These are phyloP conservation scores for Pythium rishiriense DNA, from an alignment of 352 stramenopile species.

Conservation along the genomic window DNA sequence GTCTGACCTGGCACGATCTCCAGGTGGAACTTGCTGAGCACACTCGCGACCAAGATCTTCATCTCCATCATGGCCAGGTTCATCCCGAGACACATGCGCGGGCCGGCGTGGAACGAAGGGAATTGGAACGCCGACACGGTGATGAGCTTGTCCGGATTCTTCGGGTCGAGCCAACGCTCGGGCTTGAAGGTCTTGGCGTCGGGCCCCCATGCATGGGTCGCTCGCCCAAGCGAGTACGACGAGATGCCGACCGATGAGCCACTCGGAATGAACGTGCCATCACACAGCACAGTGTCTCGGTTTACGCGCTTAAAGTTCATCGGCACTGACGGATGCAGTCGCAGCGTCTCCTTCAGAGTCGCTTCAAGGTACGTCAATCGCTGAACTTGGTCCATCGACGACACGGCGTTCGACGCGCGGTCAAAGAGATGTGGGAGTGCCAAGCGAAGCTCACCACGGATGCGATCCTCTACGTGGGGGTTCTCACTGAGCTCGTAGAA, in stretches of 20 bases:
- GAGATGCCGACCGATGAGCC: constrained; percentile 30
- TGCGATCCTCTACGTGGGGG: constrained; percentile 30
- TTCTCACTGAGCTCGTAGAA: constrained; percentile 46
- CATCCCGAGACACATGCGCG: constrained; percentile 44
- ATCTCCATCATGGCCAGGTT: constrained; percentile 53
- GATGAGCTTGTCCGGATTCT: constrained; percentile 21
- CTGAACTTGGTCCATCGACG: constrained; percentile 22
- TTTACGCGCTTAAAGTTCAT: constrained; percentile 33
- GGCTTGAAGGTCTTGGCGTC: constrained; percentile 35
- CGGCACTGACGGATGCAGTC: constrained; percentile 43
- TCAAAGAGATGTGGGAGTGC: constrained; percentile 2
- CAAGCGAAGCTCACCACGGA: constrained; percentile 23
- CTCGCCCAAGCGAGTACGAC: constrained; percentile 35
- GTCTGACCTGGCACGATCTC: constrained; percentile 17
- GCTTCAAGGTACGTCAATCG: constrained; percentile 29
- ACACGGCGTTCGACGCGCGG: neutral
- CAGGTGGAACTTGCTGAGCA: constrained; percentile 44
- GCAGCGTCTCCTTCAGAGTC: constrained; percentile 37
- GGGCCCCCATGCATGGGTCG: constrained; percentile 29
- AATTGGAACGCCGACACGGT: constrained; percentile 41
- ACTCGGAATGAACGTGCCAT: constrained; percentile 36
- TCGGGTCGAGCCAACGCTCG: constrained; percentile 31
- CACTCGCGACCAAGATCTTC: constrained; percentile 38
- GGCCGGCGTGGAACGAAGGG: constrained; percentile 47
- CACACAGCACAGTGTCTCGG: constrained; percentile 32